These are phyloP conservation scores for Annulohypoxylon stygium DNA, from an alignment of 495 filamentous ascomycete species.

Conservation along the genomic window DNA sequence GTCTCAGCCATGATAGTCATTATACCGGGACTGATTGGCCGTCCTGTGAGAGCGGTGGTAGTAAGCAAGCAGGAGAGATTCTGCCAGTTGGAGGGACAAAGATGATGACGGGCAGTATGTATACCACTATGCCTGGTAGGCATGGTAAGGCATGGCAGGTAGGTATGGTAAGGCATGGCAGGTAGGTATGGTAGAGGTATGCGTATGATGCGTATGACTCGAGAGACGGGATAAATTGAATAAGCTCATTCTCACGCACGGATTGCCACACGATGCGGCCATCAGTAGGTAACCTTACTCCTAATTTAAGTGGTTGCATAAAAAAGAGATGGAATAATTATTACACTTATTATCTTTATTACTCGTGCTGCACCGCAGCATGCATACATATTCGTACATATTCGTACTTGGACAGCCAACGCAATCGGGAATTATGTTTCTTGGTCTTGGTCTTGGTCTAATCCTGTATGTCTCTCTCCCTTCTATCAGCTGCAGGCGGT, in stretches of 20 bases:
- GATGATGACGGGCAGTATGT: conserved; percentile 30
- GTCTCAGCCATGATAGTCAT: conserved; percentile 27
- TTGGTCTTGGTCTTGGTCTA: conserved; percentile 27
- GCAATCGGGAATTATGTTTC: conserved; percentile 49
- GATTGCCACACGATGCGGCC: conserved; percentile 46
- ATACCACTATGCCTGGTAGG: background rate
- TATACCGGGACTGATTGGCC: conserved; percentile 22
- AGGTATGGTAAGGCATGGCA: background rate
- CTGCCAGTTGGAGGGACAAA: background rate
- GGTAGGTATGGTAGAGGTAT: background rate
- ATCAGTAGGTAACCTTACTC: conserved; percentile 25
- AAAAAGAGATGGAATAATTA: conserved; percentile 6
- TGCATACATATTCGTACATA: conserved; percentile 40
- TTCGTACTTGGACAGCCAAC: conserved; percentile 45
- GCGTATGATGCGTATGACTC: conserved; percentile 41
- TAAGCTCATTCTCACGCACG: conserved; percentile 47
- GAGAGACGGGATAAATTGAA: conserved; percentile 29
- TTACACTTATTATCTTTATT: conserved; percentile 18
- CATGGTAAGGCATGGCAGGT: background rate
- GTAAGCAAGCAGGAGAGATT: conserved; percentile 16
- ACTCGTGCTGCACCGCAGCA: conserved; percentile 40
- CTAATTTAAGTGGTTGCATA: conserved; percentile 36
- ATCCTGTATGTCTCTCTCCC: conserved; percentile 38
- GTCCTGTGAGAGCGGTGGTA: conserved; percentile 13
- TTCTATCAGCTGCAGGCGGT: conserved; percentile 28